phyloP scores from a whole-genome alignment of 2,329 filamentous ascomycete species.

The Penicillium digitatum region DNA sequence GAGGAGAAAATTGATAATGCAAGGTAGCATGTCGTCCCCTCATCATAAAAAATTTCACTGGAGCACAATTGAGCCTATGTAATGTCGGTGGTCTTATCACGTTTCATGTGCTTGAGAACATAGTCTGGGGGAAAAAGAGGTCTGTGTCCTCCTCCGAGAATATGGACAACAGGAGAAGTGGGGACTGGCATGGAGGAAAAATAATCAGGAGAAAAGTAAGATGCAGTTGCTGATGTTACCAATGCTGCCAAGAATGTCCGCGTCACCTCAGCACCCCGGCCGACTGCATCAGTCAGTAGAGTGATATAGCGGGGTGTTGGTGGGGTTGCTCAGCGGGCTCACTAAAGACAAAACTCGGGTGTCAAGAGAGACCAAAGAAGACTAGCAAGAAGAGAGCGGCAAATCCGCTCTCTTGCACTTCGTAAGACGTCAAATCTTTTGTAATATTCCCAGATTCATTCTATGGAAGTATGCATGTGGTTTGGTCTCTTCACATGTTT shows the following conservation, averaged over 20 bases:
- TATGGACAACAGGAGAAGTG: neutral
- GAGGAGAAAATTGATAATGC: neutral
- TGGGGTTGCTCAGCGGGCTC: neutral
- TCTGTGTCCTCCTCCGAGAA: too few species aligned
- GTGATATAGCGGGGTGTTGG: constrained; percentile 3
- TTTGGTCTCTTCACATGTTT: neutral
- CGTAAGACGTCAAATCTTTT: neutral
- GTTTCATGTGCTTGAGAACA: neutral
- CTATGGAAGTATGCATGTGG: neutral
- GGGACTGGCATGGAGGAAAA: neutral
- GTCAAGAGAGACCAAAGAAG: neutral
- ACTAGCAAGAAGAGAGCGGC: neutral
- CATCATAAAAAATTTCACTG: neutral
- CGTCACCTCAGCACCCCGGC: constrained; percentile 1
- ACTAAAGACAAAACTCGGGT: neutral
- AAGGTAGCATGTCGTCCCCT: neutral
- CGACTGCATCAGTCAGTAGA: neutral
- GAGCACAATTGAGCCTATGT: neutral
- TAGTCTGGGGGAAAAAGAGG: neutral
- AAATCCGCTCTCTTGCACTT: neutral
- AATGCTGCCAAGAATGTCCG: neutral
- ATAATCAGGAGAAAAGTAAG: neutral
- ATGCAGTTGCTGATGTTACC: neutral
- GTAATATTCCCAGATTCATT: neutral
- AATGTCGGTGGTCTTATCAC: neutral